Evolutionary conservation across 208 protist genomes (phyloP).

Genomic region (Porcisia hertigi): DNA sequence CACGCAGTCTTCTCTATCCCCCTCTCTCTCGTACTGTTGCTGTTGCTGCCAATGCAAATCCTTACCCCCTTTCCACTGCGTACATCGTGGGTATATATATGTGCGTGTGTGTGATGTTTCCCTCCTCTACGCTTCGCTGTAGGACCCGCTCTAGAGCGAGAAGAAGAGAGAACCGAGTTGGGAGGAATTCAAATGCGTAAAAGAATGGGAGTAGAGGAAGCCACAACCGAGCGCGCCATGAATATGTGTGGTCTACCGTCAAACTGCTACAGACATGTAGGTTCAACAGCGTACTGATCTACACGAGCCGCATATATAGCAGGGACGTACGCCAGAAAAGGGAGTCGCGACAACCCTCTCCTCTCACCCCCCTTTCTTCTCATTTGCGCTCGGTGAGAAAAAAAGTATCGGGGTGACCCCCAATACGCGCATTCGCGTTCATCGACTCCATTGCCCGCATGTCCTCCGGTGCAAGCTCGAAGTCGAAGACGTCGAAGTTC

Average conservation of each 20-base stretch:
- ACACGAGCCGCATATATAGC: neutral
- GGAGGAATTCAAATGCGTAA: too few relatives aligned
- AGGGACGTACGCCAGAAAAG: neutral
- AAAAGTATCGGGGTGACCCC: slow-evolving; percentile 45
- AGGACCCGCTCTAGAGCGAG: too few relatives aligned
- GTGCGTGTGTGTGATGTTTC: neutral
- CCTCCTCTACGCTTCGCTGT: neutral
- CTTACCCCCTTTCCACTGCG: neutral
- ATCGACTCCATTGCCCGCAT: slow-evolving; percentile 60
- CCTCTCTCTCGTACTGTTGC: neutral
- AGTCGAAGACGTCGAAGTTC: slow-evolving; percentile 90
- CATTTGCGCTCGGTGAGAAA: slow-evolving; percentile 30
- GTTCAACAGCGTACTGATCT: neutral
- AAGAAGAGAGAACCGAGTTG: too few relatives aligned
- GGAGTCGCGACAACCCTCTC: neutral
- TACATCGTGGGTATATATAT: too few relatives aligned
- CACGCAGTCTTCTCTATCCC: neutral
- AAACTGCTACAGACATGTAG: neutral
- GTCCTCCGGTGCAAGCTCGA: slow-evolving; percentile 75
- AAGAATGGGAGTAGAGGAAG: neutral
- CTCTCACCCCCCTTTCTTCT: neutral
- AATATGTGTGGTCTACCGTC: neutral
- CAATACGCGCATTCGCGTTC: slow-evolving; percentile 48
- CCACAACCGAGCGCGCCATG: neutral
- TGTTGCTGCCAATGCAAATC: neutral